phyloP scores from a whole-genome alignment of 345 rosid genomes.

The Lumnitzera racemosa region DNA sequence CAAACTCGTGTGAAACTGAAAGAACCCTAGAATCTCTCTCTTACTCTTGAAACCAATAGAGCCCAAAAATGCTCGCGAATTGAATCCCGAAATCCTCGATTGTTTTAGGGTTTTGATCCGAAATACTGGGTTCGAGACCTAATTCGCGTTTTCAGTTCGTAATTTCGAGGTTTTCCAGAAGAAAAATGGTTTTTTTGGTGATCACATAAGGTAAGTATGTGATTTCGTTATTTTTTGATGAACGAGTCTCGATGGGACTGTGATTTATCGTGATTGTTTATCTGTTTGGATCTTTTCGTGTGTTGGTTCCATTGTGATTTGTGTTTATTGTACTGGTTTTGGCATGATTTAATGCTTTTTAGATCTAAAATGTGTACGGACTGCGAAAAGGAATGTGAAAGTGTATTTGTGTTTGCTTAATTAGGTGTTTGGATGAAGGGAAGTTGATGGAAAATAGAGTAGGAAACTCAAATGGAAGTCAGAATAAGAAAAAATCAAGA shows the following conservation, averaged over 20 bases:
- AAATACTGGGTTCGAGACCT: no score
- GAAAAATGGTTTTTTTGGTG: no score
- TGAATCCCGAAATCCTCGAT: constrained; percentile 21
- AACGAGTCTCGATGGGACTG: no score
- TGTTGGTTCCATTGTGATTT: constrained; percentile 12
- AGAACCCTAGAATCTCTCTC: constrained; percentile 46
- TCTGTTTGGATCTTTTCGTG: background rate
- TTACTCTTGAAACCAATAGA: background rate
- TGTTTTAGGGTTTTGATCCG: constrained; percentile 12
- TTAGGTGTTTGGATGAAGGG: constrained; percentile 31
- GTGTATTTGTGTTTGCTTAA: constrained; percentile 17
- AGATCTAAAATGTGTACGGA: constrained; percentile 51
- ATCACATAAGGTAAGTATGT: no score
- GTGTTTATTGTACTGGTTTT: constrained; percentile 11
- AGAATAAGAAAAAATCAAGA: constrained; percentile 67
- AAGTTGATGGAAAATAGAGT: constrained; percentile 78
- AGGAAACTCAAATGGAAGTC: constrained; percentile 64
- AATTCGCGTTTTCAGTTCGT: no score
- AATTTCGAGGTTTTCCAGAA: no score
- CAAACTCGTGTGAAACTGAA: constrained; percentile 38
- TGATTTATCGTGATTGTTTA: no score
- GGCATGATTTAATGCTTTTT: constrained; percentile 13
- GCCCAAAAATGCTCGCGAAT: constrained; percentile 27
- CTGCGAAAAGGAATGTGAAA: constrained; percentile 33
- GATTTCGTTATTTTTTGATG: no score